Percentiles rank a stretch among this genome's conserved stretches.
Evolutionary conservation across 139 green algal genomes (phyloP).

Genomic region (Coelastrella sp.): DNA sequence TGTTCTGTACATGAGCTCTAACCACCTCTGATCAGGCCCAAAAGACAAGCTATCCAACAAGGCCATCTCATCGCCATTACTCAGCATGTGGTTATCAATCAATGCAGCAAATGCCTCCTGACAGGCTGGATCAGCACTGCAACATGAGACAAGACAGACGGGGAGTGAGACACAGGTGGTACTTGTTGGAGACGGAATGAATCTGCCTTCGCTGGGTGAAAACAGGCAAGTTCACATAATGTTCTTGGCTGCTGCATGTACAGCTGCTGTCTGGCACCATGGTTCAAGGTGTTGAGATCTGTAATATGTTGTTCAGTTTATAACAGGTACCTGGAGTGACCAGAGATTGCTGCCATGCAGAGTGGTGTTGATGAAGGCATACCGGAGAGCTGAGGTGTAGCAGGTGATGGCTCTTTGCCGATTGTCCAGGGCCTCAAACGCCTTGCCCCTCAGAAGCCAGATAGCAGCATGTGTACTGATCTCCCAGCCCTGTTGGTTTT

Average conservation of each 20-base stretch:
- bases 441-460: slow-evolving; percentile 83
- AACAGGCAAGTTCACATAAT: too few species aligned
- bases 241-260: too few species aligned
- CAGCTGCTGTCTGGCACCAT: too few species aligned
- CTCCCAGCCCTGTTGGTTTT: slow-evolving; percentile 20
- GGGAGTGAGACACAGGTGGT: neutral
- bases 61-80: slow-evolving; percentile 78
- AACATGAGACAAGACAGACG: neutral
- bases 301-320: too few species aligned
- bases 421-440: slow-evolving; percentile 91
- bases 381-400: slow-evolving; percentile 73
- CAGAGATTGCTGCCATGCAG: too few species aligned
- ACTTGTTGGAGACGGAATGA: too few species aligned
- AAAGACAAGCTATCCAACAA: slow-evolving; percentile 74
- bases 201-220: too few species aligned
- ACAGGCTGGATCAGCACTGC: slow-evolving; percentile 87
- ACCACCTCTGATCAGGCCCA: slow-evolving; percentile 73
- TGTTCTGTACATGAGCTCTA: slow-evolving; percentile 82
- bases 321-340: too few species aligned
- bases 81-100: slow-evolving; percentile 92
- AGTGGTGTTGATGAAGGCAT: too few species aligned
- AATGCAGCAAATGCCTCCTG: slow-evolving; percentile 92
- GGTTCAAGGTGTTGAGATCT: too few species aligned
- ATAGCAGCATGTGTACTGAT: slow-evolving; percentile 66
- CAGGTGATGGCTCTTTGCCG: slow-evolving; percentile 64